Percentiles rank a stretch among this genome's conserved stretches.
phyloP scores from a whole-genome alignment of 257 asterid species.

The Gynochthodes officinalis region DNA sequence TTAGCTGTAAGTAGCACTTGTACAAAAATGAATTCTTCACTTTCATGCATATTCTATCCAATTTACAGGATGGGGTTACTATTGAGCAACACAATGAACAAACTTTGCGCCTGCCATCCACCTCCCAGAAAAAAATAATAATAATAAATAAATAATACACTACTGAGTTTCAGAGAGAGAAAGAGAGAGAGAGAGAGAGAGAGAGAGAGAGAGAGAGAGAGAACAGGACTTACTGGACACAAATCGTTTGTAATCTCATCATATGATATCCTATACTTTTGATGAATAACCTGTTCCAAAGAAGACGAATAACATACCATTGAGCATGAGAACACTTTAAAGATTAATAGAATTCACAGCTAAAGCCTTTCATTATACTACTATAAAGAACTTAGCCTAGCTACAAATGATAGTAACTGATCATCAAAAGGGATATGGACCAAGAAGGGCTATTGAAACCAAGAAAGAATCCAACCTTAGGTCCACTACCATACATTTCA shows the following conservation, averaged over 20 bases:
- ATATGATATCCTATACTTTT: conserved; percentile 92
- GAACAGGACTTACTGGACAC: conserved; percentile 79
- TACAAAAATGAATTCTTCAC: background rate
- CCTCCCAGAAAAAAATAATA: background rate
- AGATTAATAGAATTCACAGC: background rate
- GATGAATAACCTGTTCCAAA: conserved; percentile 82
- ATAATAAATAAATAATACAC: background rate
- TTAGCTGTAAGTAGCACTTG: background rate
- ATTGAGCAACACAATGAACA: background rate
- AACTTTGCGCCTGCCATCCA: background rate
- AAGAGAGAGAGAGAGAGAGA: conserved; percentile 12
- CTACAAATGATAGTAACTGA: background rate
- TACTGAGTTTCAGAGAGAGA: conserved; percentile 1
- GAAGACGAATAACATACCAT: conserved; percentile 15
- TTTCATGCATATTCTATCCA: background rate
- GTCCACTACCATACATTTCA: background rate
- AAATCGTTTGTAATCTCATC: conserved; percentile 94
- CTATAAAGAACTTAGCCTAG: background rate
- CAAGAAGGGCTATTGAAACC: background rate
- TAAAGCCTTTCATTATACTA: background rate
- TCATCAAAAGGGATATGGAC: no score
- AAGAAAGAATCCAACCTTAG: background rate
- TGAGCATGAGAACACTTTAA: background rate
- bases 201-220: conserved; percentile 7
- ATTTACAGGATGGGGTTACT: background rate